Percentiles rank a stretch among this genome's conserved stretches.
Conservation (phyloP, 169 alveolate species). For the Babesia divergens region DNA sequence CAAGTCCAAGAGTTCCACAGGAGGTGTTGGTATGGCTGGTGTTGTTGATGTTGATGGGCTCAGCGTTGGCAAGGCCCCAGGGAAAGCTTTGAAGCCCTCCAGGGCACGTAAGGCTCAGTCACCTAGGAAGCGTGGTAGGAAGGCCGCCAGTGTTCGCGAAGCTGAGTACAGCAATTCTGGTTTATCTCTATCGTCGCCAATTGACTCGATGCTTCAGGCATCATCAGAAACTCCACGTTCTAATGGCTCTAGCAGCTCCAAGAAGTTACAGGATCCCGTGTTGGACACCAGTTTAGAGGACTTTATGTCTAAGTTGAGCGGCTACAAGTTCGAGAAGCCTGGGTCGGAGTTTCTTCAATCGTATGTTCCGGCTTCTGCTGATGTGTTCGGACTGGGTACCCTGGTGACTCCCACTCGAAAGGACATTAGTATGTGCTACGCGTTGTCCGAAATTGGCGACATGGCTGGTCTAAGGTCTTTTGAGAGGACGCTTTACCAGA, state of each 20-base stretch:
- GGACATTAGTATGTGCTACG: conserved; percentile 42
- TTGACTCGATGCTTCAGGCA: no score
- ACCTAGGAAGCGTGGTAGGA: no score
- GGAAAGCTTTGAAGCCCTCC: no score
- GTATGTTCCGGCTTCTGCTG: background rate
- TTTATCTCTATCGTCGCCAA: no score
- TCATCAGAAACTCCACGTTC: no score
- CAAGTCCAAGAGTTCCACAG: no score
- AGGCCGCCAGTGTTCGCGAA: no score
- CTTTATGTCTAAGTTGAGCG: background rate
- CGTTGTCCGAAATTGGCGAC: conserved; percentile 23
- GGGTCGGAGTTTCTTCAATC: conserved; percentile 2
- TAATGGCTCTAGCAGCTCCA: background rate
- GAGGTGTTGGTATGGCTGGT: no score
- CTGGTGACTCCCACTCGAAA: conserved; percentile 48
- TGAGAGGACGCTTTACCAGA: conserved; percentile 49
- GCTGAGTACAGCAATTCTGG: no score
- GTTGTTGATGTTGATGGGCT: no score
- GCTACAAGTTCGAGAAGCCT: background rate
- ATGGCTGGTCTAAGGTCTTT: background rate
- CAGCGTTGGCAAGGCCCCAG: no score
- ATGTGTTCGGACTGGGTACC: conserved; percentile 44
- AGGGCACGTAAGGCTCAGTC: no score
- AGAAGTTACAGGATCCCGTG: background rate
- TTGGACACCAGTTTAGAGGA: background rate